These are phyloP conservation scores for Amphicarpaea edgeworthii DNA, from an alignment of 306 rosid genomes.

Conservation along the genomic window DNA sequence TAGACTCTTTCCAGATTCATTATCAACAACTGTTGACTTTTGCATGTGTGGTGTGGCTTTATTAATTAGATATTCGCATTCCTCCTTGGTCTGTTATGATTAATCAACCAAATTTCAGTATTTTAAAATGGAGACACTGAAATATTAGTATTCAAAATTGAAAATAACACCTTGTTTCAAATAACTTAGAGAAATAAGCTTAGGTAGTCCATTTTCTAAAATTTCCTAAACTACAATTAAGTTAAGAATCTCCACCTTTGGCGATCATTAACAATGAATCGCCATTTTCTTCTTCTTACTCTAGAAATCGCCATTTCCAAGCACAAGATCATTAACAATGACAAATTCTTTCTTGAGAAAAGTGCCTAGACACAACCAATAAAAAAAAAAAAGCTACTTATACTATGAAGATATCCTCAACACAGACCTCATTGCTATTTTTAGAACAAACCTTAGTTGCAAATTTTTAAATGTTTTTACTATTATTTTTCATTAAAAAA, in stretches of 20 bases:
- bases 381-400: background rate
- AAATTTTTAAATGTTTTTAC: background rate
- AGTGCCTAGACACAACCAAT: background rate
- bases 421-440: background rate
- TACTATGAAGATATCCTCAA: background rate
- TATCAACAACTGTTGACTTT: conserved; percentile 79
- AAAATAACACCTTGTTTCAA: background rate
- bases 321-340: background rate
- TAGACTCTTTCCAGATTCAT: conserved; percentile 80
- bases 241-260: background rate
- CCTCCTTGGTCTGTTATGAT: conserved; percentile 76
- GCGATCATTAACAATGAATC: no score
- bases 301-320: no score
- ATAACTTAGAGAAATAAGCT: background rate
- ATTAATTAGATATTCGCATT: conserved; percentile 81
- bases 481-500: background rate
- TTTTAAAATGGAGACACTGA: conserved; percentile 19
- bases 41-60: conserved; percentile 81
- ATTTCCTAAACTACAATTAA: background rate
- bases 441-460: background rate
- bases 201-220: background rate
- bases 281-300: no score
- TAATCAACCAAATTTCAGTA: conserved; percentile 41
- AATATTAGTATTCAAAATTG: background rate
- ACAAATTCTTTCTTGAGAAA: background rate